These are phyloP conservation scores for Schwanniomyces pseudopolymorphus DNA, from an alignment of 805 yeast species.

Conservation along the genomic window DNA sequence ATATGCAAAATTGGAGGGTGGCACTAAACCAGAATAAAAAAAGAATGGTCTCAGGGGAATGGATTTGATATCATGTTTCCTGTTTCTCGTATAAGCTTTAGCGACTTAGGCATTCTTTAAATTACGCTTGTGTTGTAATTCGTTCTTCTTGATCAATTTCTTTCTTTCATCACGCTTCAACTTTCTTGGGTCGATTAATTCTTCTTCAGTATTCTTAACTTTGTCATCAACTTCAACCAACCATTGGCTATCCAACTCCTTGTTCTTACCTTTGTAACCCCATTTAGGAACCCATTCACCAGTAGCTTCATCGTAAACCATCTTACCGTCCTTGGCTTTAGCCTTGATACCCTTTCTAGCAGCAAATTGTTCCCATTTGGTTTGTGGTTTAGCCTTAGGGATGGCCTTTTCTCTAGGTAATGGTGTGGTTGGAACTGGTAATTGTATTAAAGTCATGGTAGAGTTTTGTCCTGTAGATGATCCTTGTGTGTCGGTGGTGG, in stretches of 20 bases:
- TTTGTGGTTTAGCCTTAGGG: conserved; percentile 88
- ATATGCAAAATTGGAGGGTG: neutral
- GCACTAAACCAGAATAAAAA: neutral
- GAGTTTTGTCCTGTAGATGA: conserved; percentile 63
- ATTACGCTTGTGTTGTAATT: conserved; percentile 81
- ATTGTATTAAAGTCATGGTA: conserved; percentile 74
- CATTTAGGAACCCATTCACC: conserved; percentile 98
- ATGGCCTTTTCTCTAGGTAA: conserved; percentile 94
- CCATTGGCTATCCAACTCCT: conserved; percentile 88
- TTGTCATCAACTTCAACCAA: conserved; percentile 88
- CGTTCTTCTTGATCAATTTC: conserved; percentile 80
- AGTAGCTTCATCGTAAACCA: conserved; percentile 82
- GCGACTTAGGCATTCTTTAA: conserved; percentile 41
- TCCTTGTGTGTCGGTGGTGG: conserved; percentile 73
- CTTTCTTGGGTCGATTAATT: conserved; percentile 83
- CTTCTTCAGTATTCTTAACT: conserved; percentile 50
- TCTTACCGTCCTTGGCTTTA: conserved; percentile 85
- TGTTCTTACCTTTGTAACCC: conserved; percentile 96
- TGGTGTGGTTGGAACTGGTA: conserved; percentile 80
- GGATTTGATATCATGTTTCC: neutral
- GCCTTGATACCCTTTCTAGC: conserved; percentile 91
- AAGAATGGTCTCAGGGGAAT: neutral
- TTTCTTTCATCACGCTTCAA: conserved; percentile 81
- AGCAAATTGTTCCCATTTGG: conserved; percentile 98
- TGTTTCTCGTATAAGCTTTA: too few relatives aligned